Evolutionary conservation across 805 yeast species (phyloP).

Genomic region (Cyberlindnera veronae): DNA sequence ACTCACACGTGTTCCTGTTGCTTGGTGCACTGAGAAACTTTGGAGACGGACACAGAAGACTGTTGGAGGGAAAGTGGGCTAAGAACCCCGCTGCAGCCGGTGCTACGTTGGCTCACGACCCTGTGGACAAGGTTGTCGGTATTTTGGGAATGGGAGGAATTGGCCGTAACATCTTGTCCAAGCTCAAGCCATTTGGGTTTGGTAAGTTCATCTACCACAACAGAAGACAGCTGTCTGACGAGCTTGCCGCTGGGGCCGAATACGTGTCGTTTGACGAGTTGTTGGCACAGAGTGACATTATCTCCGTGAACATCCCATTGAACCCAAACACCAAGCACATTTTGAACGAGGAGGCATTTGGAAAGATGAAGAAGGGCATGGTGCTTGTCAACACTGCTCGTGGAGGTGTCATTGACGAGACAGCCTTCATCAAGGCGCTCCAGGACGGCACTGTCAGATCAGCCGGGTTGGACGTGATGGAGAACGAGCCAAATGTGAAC

Average conservation of each 20-base stretch:
- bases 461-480: slow-evolving; percentile 75
- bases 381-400: slow-evolving; percentile 80
- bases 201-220: slow-evolving; percentile 67
- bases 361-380: slow-evolving; percentile 75
- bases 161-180: slow-evolving; percentile 73
- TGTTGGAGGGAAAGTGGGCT: slow-evolving; percentile 64
- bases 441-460: slow-evolving; percentile 62
- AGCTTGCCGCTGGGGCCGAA: slow-evolving; percentile 64
- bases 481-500: slow-evolving; percentile 69
- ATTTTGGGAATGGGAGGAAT: slow-evolving; percentile 88
- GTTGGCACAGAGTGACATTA: slow-evolving; percentile 57
- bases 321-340: slow-evolving; percentile 68
- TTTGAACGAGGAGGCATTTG: slow-evolving; percentile 55
- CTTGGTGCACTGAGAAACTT: slow-evolving; percentile 67
- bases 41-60: slow-evolving; percentile 51
- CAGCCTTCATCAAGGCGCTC: slow-evolving; percentile 51
- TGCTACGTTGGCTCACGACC: slow-evolving; percentile 67
- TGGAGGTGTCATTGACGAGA: slow-evolving; percentile 77
- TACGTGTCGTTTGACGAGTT: slow-evolving; percentile 73
- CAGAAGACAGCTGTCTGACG: slow-evolving; percentile 53
- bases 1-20: slow-evolving; percentile 59
- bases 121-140: slow-evolving; percentile 73
- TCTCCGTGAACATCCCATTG: slow-evolving; percentile 75
- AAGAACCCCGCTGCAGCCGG: slow-evolving; percentile 49
- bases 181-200: slow-evolving; percentile 77